phyloP scores from a whole-genome alignment of 2,329 filamentous ascomycete species.

The Pseudohalonectria lignicola region DNA sequence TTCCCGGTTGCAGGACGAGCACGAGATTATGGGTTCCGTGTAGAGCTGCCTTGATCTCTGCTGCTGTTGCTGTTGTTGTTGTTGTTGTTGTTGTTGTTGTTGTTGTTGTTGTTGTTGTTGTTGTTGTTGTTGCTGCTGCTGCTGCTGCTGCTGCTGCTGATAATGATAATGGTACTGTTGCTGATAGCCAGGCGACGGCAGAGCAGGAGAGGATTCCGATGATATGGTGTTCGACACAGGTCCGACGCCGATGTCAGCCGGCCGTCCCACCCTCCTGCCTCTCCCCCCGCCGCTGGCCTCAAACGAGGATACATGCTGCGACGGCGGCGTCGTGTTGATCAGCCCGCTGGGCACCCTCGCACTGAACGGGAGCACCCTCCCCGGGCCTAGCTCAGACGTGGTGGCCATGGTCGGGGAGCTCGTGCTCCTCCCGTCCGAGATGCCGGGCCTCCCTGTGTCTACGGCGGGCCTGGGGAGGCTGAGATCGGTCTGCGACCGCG shows the following conservation, averaged over 20 bases:
- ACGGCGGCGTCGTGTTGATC: conserved; percentile 3
- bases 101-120: background rate
- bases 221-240: background rate
- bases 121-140: background rate
- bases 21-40: conserved; percentile 62
- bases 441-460: conserved; percentile 23
- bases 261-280: background rate
- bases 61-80: conserved; percentile 9
- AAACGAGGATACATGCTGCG: background rate
- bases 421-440: conserved; percentile 29
- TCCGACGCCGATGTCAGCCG: conserved; percentile 1
- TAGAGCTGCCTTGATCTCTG: conserved; percentile 34
- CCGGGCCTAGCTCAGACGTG: conserved; percentile 7
- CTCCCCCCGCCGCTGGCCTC: background rate
- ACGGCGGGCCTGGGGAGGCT: conserved; percentile 20
- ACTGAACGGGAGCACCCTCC: conserved; percentile 21
- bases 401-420: conserved; percentile 19
- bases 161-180: background rate
- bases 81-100: conserved; percentile 22
- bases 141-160: too few relatives aligned
- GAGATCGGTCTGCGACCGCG: conserved; percentile 57
- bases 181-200: conserved; percentile 3
- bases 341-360: conserved; percentile 15
- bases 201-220: conserved; percentile 1
- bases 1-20: conserved; percentile 55